A percentile compares a stretch with the other conserved stretches of the same genome.
These are phyloP conservation scores for Lasiosphaeriaceae sp. DNA, from an alignment of 495 filamentous ascomycete genomes.

Conservation along the genomic window DNA sequence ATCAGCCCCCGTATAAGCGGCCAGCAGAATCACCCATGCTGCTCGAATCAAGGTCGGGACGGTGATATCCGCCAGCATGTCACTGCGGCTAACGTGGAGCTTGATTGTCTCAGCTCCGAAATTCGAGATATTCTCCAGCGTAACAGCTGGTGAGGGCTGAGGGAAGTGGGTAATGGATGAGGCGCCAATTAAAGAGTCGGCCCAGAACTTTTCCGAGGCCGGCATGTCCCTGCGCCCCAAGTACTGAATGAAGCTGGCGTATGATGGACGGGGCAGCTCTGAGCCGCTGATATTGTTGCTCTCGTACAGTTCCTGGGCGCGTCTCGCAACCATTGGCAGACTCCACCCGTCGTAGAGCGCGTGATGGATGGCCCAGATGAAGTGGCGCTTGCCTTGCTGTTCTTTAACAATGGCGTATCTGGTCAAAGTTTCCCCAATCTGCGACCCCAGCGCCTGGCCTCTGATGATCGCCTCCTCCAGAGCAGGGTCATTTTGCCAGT, in stretches of 20 bases:
- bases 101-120: conserved; percentile 10
- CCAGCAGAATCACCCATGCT: conserved; percentile 41
- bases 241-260: conserved; percentile 32
- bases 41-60: conserved; percentile 36
- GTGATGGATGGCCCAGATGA: conserved; percentile 61
- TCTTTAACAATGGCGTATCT: conserved; percentile 20
- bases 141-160: conserved; percentile 8
- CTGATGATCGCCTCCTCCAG: conserved; percentile 15
- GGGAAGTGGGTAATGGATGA: conserved; percentile 18
- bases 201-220: conserved; percentile 28
- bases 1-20: conserved; percentile 31
- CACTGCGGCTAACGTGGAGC: conserved; percentile 8
- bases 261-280: conserved; percentile 14
- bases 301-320: conserved; percentile 34
- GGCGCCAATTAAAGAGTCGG: conserved; percentile 3
- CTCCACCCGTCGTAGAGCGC: conserved; percentile 65
- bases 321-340: conserved; percentile 42
- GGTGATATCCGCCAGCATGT: conserved; percentile 10
- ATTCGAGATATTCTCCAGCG: not conserved
- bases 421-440: conserved; percentile 21
- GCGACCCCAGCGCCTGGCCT: conserved; percentile 13
- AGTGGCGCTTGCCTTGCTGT: conserved; percentile 17
- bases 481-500: conserved; percentile 11
- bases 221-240: conserved; percentile 12
- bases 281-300: not conserved